Conservation (phyloP, 2,329 filamentous ascomycete genomes). For the Cercospora zeina region DNA sequence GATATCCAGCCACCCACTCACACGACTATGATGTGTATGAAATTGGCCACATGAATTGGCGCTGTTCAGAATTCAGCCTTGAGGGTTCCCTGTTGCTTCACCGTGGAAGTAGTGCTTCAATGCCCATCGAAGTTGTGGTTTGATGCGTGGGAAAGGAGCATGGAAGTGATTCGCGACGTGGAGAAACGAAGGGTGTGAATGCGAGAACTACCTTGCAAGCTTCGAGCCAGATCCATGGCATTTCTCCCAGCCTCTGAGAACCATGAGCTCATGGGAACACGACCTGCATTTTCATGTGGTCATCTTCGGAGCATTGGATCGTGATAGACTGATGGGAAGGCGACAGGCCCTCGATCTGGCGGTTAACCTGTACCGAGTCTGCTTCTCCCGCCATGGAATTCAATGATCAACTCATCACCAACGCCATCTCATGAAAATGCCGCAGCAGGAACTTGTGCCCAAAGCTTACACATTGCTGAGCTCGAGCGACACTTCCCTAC, state of each 20-base stretch:
- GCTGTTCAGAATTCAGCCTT: neutral
- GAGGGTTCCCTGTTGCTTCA: neutral
- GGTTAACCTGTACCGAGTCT: neutral
- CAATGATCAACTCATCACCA: neutral
- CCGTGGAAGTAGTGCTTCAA: neutral
- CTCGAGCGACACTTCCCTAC: constrained; percentile 39
- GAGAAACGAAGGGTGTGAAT: too few species aligned
- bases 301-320: neutral
- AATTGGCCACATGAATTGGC: neutral
- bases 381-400: neutral
- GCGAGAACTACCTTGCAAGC: too few species aligned
- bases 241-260: too few species aligned
- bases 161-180: too few species aligned
- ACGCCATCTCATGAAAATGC: constrained; percentile 40
- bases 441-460: constrained; percentile 52
- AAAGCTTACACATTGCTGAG: constrained; percentile 41
- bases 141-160: too few species aligned
- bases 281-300: neutral
- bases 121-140: neutral
- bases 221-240: neutral
- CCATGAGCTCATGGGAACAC: neutral
- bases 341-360: neutral
- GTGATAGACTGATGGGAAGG: neutral
- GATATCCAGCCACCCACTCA: neutral
- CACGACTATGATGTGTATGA: neutral